Evolutionary conservation across 768 basidiomycete species (phyloP).

Genomic region (Albatrellus ellisii): DNA sequence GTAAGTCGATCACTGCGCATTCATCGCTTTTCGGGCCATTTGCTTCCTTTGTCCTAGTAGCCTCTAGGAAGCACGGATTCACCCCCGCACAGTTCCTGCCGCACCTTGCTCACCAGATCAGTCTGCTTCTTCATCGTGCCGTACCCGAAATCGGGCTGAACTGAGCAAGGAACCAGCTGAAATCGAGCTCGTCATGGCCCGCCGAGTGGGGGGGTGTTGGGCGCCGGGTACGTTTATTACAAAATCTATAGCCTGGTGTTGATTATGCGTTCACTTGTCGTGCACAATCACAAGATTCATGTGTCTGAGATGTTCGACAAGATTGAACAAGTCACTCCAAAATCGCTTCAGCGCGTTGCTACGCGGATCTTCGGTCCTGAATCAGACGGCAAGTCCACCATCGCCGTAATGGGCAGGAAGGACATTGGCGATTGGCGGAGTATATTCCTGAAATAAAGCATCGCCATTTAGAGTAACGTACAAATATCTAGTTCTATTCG

Average conservation of each 20-base stretch:
- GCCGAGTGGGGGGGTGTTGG: constrained; percentile 85
- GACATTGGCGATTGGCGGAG: constrained; percentile 56
- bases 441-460: constrained; percentile 56
- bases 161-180: constrained; percentile 92
- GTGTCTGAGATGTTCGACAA: constrained; percentile 81
- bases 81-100: constrained; percentile 47
- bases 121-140: constrained; percentile 59
- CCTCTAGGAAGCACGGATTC: constrained; percentile 42
- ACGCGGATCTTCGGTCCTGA: constrained; percentile 59
- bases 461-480: no score
- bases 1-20: constrained; percentile 87
- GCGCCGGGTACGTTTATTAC: constrained; percentile 45
- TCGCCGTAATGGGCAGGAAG: constrained; percentile 76
- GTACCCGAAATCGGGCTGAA: constrained; percentile 57
- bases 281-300: constrained; percentile 76
- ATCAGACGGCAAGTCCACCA: constrained; percentile 52
- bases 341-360: constrained; percentile 67
- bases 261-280: constrained; percentile 23
- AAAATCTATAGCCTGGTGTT: neutral
- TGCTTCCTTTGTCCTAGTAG: constrained; percentile 66
- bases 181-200: constrained; percentile 84
- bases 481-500: no score
- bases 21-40: constrained; percentile 88
- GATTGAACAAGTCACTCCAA: constrained; percentile 63
- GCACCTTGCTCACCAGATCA: constrained; percentile 80